Evolutionary conservation across 495 filamentous ascomycete species (phyloP).

Genomic region (Penicillium bialowiezense): DNA sequence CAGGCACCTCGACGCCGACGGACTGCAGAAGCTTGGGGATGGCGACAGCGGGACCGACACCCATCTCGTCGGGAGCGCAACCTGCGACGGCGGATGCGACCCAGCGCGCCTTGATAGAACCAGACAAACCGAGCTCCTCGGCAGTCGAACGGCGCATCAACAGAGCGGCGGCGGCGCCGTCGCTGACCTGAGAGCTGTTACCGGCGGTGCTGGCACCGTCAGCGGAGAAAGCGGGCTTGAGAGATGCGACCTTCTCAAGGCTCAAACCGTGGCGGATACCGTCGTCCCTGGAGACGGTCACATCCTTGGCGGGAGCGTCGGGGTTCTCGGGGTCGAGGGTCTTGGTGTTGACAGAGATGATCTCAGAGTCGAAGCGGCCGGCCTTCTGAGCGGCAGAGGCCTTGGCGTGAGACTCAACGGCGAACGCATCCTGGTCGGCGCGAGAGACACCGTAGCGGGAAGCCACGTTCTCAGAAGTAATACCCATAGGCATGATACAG

Average conservation of each 20-base stretch:
- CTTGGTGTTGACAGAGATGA: constrained; percentile 68
- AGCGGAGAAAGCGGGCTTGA: constrained; percentile 80
- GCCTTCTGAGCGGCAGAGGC: constrained; percentile 64
- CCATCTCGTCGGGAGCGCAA: constrained; percentile 89
- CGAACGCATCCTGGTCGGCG: constrained; percentile 79
- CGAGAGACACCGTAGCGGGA: constrained; percentile 69
- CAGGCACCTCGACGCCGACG: constrained; percentile 59
- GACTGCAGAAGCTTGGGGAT: constrained; percentile 74
- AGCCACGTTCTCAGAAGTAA: constrained; percentile 91
- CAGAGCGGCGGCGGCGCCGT: constrained; percentile 80
- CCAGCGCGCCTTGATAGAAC: constrained; percentile 74
- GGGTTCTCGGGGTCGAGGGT: constrained; percentile 56
- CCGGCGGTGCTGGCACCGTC: constrained; percentile 79
- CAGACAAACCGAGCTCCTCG: constrained; percentile 63
- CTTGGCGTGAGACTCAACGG: constrained; percentile 66
- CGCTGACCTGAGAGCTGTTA: constrained; percentile 82
- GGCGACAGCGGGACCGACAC: constrained; percentile 79
- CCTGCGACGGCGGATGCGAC: constrained; percentile 70
- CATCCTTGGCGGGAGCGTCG: constrained; percentile 57
- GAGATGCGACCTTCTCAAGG: constrained; percentile 64
- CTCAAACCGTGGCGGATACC: constrained; percentile 69
- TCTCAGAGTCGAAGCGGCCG: constrained; percentile 74
- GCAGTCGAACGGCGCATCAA: constrained; percentile 86
- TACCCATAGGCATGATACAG: constrained; percentile 91
- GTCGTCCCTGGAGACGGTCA: constrained; percentile 71